Evolutionary conservation across 306 rosid species (phyloP), one percentile per base, ranked within the genome.

Genomic region (Vicia faba): DNA sequence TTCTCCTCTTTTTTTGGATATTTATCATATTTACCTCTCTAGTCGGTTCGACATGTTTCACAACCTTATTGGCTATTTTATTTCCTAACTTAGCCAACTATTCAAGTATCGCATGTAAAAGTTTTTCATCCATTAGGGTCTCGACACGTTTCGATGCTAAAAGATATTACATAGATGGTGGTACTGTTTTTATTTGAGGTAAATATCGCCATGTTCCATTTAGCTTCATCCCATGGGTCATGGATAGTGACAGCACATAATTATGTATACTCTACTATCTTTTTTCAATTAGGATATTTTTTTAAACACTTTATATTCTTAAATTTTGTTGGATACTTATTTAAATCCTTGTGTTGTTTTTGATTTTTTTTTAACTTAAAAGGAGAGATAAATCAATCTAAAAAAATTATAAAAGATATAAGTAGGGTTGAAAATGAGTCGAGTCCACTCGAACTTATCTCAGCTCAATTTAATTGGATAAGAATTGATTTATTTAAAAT

Each of bases 31-130:
- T 33, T 7, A 33, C 60, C 3, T 1, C 0, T 16, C 14, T 6
- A 15, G 28, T 51, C 54, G 45, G 2, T 2, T 14, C 3, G 60
- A 11, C 81, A 75, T 77, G 75, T 80, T 80, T 67, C 84, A 31
- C 2, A 15, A 10, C 5, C 5, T 4, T 11, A 71, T 0, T 71
- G 84, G 78, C 4, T 70, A 0, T 2, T 10, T 35, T 2, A 9
- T 5, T 5, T 62, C 15, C 31, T 7, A 69, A 5, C 70, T 0
- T 19, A 3, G 7, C 46, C 7, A 1, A 25, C 19, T 15, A 11
- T 45, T 73, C 50, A 43, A n/a, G 5, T 29, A 36, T 65, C 18
- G 5, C 40, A 3, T 20, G 29, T 23, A 45, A 18, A 26, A 0
- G 36, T 7, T 33, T 1, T 7, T 3, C 0, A 13, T 3, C 74